phyloP scores from a whole-genome alignment of 2,329 filamentous ascomycete species.

The Talaromyces verruculosus region DNA sequence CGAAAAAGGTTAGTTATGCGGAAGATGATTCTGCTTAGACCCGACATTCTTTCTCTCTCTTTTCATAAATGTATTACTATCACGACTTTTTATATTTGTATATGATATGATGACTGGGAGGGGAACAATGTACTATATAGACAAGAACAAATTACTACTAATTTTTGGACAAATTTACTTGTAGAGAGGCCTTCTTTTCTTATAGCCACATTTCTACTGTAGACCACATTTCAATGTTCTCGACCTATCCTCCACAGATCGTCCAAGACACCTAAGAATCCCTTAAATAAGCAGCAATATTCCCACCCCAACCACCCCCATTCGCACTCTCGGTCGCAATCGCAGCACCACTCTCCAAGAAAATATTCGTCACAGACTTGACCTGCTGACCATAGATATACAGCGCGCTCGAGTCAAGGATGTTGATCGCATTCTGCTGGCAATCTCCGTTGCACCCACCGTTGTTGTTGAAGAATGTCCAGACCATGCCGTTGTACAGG shows the following conservation, averaged over 20 bases:
- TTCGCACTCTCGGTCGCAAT: conserved; percentile 32
- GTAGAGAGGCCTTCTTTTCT: too few species aligned
- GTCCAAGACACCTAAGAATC: conserved; percentile 12
- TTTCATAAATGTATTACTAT: conserved; percentile 1
- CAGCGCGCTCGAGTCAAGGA: conserved; percentile 28
- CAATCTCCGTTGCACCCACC: conserved; percentile 31
- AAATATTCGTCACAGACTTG: conserved; percentile 32
- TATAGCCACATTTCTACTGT: neutral
- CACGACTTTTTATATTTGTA: neutral
- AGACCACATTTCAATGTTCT: neutral
- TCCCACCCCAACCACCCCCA: conserved; percentile 37
- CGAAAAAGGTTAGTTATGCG: conserved; percentile 37
- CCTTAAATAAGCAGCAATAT: conserved; percentile 33
- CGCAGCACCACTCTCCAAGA: conserved; percentile 27
- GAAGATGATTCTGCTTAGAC: conserved; percentile 33
- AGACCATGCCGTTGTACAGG: conserved; percentile 42
- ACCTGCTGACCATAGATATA: conserved; percentile 35
- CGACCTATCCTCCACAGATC: neutral
- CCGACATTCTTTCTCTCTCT: neutral
- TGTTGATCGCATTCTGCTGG: conserved; percentile 39
- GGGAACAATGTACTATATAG: neutral
- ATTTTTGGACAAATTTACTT: neutral
- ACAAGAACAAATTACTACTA: too few species aligned
- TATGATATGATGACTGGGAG: neutral
- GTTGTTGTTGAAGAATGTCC: conserved; percentile 44